phyloP scores from a whole-genome alignment of 108 stramenopile species.

The Nannochloropsis oceanica region DNA sequence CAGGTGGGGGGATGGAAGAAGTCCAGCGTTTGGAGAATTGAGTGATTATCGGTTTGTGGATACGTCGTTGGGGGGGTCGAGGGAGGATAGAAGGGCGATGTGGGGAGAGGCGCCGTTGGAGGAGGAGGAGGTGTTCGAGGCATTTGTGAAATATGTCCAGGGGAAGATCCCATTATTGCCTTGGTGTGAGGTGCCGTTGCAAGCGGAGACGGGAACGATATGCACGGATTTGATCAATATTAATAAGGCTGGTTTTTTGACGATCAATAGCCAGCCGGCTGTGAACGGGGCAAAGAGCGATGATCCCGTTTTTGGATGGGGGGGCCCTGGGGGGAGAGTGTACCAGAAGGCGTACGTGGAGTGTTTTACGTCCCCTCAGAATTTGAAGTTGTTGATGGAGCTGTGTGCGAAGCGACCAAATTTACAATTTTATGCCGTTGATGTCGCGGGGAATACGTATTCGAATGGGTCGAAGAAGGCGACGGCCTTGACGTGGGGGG shows the following conservation, averaged over 20 bases:
- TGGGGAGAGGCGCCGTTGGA: slow-evolving; percentile 62
- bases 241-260: slow-evolving; percentile 71
- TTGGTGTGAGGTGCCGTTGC: slow-evolving; percentile 88
- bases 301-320: slow-evolving; percentile 79
- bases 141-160: slow-evolving; percentile 77
- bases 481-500: slow-evolving; percentile 74
- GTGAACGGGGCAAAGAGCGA: slow-evolving; percentile 65
- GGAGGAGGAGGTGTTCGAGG: slow-evolving; percentile 67
- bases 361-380: slow-evolving; percentile 71
- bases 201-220: slow-evolving; percentile 72
- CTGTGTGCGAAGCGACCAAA: slow-evolving; percentile 40
- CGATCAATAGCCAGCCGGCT: slow-evolving; percentile 81
- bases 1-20: slow-evolving; percentile 70
- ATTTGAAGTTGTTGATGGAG: slow-evolving; percentile 46
- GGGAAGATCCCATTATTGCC: slow-evolving; percentile 68
- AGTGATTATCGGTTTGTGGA: slow-evolving; percentile 64
- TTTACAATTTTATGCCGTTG: slow-evolving; percentile 66
- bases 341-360: slow-evolving; percentile 96
- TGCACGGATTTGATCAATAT: slow-evolving; percentile 52
- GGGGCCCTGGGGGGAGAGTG: slow-evolving; percentile 71
- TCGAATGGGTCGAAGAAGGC: not conserved
- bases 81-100: slow-evolving; percentile 73
- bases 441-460: slow-evolving; percentile 3
- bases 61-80: slow-evolving; percentile 55
- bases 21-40: slow-evolving; percentile 81